Percentiles rank a stretch among this genome's conserved stretches.
phyloP scores from a whole-genome alignment of 139 green algal genomes.

The Picochlorum sp. region DNA sequence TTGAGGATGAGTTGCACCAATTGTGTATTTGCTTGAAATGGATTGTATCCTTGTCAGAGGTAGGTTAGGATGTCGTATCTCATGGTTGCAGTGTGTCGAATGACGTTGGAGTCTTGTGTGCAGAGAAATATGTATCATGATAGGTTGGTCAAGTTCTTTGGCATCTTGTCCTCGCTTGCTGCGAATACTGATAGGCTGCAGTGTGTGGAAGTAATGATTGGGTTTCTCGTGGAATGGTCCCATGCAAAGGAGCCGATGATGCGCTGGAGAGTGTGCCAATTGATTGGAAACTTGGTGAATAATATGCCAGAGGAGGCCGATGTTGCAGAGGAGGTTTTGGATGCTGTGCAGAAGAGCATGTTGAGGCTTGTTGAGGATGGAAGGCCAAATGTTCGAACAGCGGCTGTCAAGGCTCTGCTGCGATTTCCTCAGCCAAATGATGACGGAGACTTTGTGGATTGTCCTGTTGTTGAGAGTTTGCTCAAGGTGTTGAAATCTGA shows the following conservation, averaged over 20 bases:
- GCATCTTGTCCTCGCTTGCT: conserved; percentile 21
- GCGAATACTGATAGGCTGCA: conserved; percentile 13
- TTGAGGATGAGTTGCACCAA: conserved; percentile 7
- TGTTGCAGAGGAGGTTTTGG: conserved; percentile 36
- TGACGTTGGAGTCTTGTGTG: background rate
- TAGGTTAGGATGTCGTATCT: background rate
- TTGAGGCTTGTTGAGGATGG: conserved; percentile 44
- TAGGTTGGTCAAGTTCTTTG: conserved; percentile 37
- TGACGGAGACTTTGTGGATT: conserved; percentile 35
- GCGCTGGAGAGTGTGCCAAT: conserved; percentile 34
- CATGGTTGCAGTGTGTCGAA: background rate
- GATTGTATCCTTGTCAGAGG: conserved; percentile 24
- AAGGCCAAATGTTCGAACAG: conserved; percentile 37
- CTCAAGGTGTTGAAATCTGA: conserved; percentile 41
- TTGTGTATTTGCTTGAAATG: conserved; percentile 17
- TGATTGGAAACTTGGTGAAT: conserved; percentile 34
- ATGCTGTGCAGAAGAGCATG: conserved; percentile 37
- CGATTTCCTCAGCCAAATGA: conserved; percentile 43
- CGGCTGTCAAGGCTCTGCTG: conserved; percentile 40
- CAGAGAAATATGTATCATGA: conserved; percentile 30
- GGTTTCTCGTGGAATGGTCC: conserved; percentile 6
- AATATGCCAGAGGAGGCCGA: conserved; percentile 25
- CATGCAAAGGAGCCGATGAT: conserved; percentile 31
- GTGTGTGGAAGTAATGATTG: conserved; percentile 30
- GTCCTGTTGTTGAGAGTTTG: conserved; percentile 31